phyloP scores from a whole-genome alignment of 2,329 filamentous ascomycete genomes.

The Basipetospora sp. region DNA sequence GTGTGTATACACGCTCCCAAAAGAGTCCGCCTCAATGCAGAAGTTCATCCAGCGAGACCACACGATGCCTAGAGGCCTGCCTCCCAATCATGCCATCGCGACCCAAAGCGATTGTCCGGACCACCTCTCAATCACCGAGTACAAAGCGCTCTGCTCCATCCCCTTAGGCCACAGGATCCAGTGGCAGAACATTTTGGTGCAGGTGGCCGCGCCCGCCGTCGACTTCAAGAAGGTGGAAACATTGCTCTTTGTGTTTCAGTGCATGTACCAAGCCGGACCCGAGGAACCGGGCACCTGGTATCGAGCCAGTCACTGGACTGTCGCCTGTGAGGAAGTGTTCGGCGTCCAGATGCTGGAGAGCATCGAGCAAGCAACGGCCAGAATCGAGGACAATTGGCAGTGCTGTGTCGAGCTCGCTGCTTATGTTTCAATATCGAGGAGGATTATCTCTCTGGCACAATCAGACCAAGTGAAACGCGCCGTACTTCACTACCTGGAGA shows the following conservation, averaged over 20 bases:
- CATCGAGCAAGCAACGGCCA: too few species aligned
- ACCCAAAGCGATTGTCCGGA: slow-evolving; percentile 31
- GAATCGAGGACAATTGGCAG: too few species aligned
- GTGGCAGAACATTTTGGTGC: slow-evolving; percentile 40
- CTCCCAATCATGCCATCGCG: slow-evolving; percentile 38
- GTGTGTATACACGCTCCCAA: slow-evolving; percentile 25
- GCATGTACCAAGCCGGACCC: slow-evolving; percentile 32
- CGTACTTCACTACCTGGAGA: too few species aligned
- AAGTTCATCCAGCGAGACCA: slow-evolving; percentile 22
- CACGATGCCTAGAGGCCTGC: slow-evolving; percentile 12
- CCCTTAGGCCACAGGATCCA: slow-evolving; percentile 33
- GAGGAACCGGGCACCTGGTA: too few species aligned
- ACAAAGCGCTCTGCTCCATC: slow-evolving; percentile 34
- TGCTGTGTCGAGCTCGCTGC: too few species aligned
- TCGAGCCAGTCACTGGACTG: too few species aligned
- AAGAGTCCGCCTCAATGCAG: slow-evolving; percentile 18
- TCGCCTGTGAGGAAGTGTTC: too few species aligned
- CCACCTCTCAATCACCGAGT: slow-evolving; percentile 37
- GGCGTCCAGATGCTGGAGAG: too few species aligned
- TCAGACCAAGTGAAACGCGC: too few species aligned
- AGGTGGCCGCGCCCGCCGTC: slow-evolving; percentile 32
- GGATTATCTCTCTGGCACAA: too few species aligned
- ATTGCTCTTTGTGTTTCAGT: slow-evolving; percentile 31
- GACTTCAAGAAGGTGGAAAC: slow-evolving; percentile 37
- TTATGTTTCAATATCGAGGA: too few species aligned